phyloP scores from a whole-genome alignment of 768 basidiomycete species.

The Suillus americanus region DNA sequence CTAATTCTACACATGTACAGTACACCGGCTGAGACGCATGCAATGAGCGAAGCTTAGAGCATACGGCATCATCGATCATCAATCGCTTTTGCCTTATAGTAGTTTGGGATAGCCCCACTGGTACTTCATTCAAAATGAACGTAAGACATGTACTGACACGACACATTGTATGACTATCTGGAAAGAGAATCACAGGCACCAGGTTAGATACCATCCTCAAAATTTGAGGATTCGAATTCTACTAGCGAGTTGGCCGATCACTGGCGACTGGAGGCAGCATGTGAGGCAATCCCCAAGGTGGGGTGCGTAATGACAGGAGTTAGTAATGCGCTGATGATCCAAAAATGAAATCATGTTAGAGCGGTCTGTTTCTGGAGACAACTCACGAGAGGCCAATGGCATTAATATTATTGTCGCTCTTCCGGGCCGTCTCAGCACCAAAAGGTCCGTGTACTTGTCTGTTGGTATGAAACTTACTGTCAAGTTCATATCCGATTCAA shows the following conservation, averaged over 20 bases:
- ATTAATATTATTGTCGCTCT: neutral
- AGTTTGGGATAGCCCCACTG: neutral
- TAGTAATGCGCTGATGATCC: neutral
- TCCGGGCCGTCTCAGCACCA: neutral
- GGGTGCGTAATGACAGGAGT: neutral
- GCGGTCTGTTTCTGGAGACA: neutral
- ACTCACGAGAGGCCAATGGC: neutral
- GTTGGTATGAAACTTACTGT: neutral
- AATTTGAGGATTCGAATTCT: neutral
- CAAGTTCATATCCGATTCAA: neutral
- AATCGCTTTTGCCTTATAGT: neutral
- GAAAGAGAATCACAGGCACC: neutral
- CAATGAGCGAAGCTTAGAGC: neutral
- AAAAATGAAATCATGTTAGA: neutral
- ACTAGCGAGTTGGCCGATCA: neutral
- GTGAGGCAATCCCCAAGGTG: neutral
- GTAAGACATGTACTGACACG: neutral
- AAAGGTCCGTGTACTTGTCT: neutral
- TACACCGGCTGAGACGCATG: neutral
- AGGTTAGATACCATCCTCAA: neutral
- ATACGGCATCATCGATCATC: neutral
- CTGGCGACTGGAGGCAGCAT: neutral
- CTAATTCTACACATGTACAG: neutral
- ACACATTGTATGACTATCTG: neutral
- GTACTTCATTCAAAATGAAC: neutral